phyloP scores from a whole-genome alignment of 2,329 filamentous ascomycete species.

The Neurospora sp. region DNA sequence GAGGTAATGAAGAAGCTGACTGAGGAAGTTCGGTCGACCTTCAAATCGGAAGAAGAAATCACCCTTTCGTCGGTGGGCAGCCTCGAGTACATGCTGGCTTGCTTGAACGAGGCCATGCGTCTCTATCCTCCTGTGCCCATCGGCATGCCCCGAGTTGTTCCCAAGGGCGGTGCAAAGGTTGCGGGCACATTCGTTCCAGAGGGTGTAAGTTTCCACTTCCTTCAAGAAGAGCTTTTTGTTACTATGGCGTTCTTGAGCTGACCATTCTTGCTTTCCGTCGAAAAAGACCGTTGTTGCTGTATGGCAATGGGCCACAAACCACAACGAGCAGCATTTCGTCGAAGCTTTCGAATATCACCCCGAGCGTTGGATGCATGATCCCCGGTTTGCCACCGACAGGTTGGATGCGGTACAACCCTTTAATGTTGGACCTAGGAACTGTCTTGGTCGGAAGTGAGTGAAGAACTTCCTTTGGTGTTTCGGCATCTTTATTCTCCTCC shows the following conservation, averaged over 20 bases:
- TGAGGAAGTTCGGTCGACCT: conserved; percentile 27
- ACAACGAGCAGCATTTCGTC: conserved; percentile 25
- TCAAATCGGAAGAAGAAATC: conserved; percentile 28
- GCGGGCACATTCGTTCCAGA: conserved; percentile 9
- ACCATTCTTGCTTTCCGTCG: conserved; percentile 4
- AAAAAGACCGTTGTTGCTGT: conserved; percentile 5
- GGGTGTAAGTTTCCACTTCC: conserved; percentile 6
- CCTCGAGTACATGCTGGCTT: conserved; percentile 28
- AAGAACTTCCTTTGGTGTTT: background rate
- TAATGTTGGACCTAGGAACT: conserved; percentile 2
- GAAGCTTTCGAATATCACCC: conserved; percentile 24
- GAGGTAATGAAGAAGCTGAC: conserved; percentile 22
- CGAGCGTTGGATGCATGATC: conserved; percentile 23
- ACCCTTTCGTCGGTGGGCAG: conserved; percentile 19
- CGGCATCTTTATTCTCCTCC: background rate
- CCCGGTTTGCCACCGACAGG: conserved; percentile 20
- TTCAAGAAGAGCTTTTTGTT: background rate
- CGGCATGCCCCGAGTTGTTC: conserved; percentile 9
- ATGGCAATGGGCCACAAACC: conserved; percentile 23
- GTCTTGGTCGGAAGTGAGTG: conserved; percentile 2
- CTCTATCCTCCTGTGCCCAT: conserved; percentile 24
- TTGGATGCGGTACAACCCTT: conserved; percentile 2
- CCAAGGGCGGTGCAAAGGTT: conserved; percentile 12
- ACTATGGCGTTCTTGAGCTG: conserved; percentile 20
- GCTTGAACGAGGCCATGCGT: conserved; percentile 29